A percentile compares a stretch with the other conserved stretches of the same genome.
phyloP scores from a whole-genome alignment of 202 grass and related monocot genomes.

The Thinopyrum obtusiflorum region DNA sequence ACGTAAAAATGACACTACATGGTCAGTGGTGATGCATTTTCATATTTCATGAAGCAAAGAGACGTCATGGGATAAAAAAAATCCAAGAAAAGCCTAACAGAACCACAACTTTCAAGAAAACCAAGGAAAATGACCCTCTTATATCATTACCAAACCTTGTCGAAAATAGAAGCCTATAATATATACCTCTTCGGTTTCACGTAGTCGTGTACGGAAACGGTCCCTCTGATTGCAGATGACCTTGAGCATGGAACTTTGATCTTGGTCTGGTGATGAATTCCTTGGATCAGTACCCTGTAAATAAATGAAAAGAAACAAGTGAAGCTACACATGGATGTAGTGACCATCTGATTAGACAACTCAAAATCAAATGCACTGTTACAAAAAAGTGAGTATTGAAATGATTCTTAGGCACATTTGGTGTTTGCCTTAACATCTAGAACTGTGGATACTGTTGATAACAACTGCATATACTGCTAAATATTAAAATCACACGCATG shows the following conservation, averaged over 20 bases:
- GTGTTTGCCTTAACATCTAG: not conserved
- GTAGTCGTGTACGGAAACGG: slow-evolving; percentile 78
- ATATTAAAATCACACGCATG: slow-evolving; percentile 1
- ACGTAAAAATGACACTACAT: slow-evolving; percentile 19
- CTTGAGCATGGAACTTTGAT: slow-evolving; percentile 99
- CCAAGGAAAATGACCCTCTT: not conserved
- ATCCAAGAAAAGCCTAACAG: not conserved
- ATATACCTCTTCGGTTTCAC: slow-evolving; percentile 91
- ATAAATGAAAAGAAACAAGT: slow-evolving; percentile 14
- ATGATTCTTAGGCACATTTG: not conserved
- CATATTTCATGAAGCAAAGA: slow-evolving; percentile 4
- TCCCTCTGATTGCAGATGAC: slow-evolving; percentile 99
- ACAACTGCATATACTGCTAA: not conserved
- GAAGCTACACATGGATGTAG: slow-evolving; percentile 6
- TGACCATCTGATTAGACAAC: not conserved
- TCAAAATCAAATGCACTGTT: slow-evolving; percentile 12
- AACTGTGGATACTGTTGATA: not conserved
- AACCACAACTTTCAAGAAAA: slow-evolving; percentile 8
- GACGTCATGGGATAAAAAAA: slow-evolving; percentile 15
- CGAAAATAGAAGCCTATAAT: not conserved
- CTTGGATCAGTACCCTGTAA: slow-evolving; percentile 85
- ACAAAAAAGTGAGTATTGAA: not conserved
- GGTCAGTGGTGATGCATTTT: slow-evolving; percentile 21
- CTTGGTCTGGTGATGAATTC: slow-evolving; percentile 68
- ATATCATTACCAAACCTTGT: not conserved